Conservation (phyloP, 2,329 filamentous ascomycete species). For the Scorias spongiosa region DNA sequence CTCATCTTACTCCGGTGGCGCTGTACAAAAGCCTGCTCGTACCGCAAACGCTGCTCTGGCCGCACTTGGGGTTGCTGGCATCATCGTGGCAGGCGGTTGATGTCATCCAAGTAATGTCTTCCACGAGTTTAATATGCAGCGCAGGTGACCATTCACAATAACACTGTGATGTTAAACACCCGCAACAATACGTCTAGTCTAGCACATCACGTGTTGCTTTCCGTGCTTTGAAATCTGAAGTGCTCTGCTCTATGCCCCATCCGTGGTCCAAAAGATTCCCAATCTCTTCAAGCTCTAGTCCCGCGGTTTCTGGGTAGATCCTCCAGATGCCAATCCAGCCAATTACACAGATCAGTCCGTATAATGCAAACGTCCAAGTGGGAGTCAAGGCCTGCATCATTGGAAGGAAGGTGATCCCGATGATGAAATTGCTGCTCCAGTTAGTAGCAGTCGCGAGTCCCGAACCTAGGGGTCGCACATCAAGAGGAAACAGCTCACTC, state of each 20-base stretch:
- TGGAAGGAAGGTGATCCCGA: slow-evolving; percentile 76
- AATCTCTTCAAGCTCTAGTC: slow-evolving; percentile 67
- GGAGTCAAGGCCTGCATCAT: slow-evolving; percentile 67
- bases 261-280: slow-evolving; percentile 53
- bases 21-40: neutral
- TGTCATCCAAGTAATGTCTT: neutral
- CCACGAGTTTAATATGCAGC: no score
- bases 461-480: slow-evolving; percentile 57
- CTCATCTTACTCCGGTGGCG: neutral
- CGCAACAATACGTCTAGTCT: no score
- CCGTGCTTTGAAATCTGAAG: neutral
- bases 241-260: slow-evolving; percentile 42
- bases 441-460: slow-evolving; percentile 66
- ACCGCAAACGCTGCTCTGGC: neutral
- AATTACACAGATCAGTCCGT: slow-evolving; percentile 51
- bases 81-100: neutral
- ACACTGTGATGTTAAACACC: no score
- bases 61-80: neutral
- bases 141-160: no score
- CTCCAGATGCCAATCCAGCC: slow-evolving; percentile 56
- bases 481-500: slow-evolving; percentile 67
- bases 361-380: slow-evolving; percentile 65
- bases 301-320: slow-evolving; percentile 78
- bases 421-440: slow-evolving; percentile 74
- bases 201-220: neutral